These are phyloP conservation scores for Erodium moschatum DNA, from an alignment of 441 rosid species.

Conservation along the genomic window DNA sequence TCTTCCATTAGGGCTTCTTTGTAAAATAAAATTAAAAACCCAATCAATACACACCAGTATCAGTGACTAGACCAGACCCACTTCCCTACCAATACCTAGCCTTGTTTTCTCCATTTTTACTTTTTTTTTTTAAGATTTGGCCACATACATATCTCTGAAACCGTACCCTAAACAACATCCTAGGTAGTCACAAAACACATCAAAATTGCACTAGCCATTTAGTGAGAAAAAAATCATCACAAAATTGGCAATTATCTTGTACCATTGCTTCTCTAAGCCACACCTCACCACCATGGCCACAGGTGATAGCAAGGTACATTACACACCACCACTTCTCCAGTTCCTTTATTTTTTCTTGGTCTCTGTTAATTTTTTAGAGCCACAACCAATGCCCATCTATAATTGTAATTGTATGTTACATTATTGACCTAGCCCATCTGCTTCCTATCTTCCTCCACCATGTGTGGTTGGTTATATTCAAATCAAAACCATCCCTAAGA, in stretches of 20 bases:
- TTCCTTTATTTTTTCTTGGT: constrained; percentile 1
- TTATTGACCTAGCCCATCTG: neutral
- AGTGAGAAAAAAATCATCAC: neutral
- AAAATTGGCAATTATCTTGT: neutral
- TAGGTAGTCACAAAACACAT: constrained; percentile 1
- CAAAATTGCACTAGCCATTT: neutral
- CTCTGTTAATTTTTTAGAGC: neutral
- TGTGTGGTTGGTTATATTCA: constrained; percentile 3
- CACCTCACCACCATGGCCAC: neutral
- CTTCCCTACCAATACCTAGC: neutral
- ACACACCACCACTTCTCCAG: constrained; percentile 9
- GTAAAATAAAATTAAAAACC: neutral
- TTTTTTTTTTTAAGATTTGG: neutral
- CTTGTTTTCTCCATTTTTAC: neutral
- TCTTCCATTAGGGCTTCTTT: neutral
- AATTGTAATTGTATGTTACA: neutral
- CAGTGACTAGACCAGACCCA: neutral
- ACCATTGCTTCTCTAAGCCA: neutral
- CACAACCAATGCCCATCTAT: neutral
- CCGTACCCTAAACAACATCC: constrained; percentile 3
- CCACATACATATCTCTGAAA: neutral
- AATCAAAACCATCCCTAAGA: neutral
- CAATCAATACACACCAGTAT: neutral
- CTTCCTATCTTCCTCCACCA: constrained; percentile 7
- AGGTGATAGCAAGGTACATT: neutral